phyloP scores from a whole-genome alignment of 352 stramenopile species.

The Phytopythium aichiense region DNA sequence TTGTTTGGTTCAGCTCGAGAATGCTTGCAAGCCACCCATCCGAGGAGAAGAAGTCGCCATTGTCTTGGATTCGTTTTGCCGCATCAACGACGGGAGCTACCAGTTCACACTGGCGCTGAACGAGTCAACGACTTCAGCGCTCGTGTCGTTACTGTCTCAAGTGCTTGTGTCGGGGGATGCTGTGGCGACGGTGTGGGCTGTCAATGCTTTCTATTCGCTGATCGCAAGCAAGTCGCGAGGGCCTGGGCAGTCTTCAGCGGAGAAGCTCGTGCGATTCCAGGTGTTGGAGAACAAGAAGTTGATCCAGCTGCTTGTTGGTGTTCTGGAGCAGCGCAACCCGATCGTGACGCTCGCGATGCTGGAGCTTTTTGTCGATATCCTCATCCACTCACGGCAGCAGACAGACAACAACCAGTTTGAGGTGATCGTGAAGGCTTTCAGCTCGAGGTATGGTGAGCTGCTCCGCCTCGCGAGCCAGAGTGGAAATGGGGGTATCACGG shows the following conservation, averaged over 20 bases:
- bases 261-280: conserved; percentile 53
- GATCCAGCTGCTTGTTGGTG: conserved; percentile 42
- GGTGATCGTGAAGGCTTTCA: conserved; percentile 59
- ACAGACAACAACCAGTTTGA: conserved; percentile 81
- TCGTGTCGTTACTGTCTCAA: conserved; percentile 41
- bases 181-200: conserved; percentile 51
- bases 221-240: conserved; percentile 43
- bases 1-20: conserved; percentile 35
- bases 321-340: conserved; percentile 45
- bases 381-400: conserved; percentile 48
- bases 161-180: conserved; percentile 45
- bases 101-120: conserved; percentile 45
- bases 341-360: conserved; percentile 54
- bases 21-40: conserved; percentile 61
- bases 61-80: conserved; percentile 66
- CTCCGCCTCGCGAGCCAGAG: conserved; percentile 46
- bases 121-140: conserved; percentile 32
- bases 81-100: conserved; percentile 73
- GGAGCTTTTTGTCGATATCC: conserved; percentile 58
- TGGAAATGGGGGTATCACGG: conserved; percentile 50
- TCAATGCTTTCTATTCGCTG: conserved; percentile 63
- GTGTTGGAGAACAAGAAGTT: conserved; percentile 69
- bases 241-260: conserved; percentile 29
- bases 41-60: conserved; percentile 59
- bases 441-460: conserved; percentile 39